phyloP scores from a whole-genome alignment of 805 yeast species.

The Kazachstania viticola region DNA sequence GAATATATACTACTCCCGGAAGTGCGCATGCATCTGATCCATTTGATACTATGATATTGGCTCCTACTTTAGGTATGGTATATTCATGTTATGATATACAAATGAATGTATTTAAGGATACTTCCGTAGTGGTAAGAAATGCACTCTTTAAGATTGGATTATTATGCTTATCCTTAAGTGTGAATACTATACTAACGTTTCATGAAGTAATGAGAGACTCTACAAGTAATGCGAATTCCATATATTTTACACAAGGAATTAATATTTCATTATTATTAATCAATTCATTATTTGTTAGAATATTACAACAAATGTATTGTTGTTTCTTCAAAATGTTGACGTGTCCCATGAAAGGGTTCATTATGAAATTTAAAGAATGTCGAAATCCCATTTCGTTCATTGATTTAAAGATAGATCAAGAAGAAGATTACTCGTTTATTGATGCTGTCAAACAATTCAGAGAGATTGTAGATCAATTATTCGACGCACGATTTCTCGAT shows the following conservation, averaged over 20 bases:
- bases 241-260: conserved; percentile 2
- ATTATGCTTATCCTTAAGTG: conserved; percentile 10
- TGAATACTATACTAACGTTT: conserved; percentile 11
- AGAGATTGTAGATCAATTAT: conserved; percentile 11
- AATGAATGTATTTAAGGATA: conserved; percentile 6
- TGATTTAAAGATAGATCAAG: conserved; percentile 5
- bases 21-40: conserved; percentile 8
- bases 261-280: conserved; percentile 11
- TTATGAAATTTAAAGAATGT: conserved; percentile 4
- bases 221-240: conserved; percentile 6
- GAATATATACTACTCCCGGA: neutral
- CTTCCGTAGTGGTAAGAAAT: conserved; percentile 6
- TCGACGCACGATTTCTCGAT: conserved; percentile 4
- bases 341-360: conserved; percentile 10
- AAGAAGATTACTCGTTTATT: conserved; percentile 8
- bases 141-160: conserved; percentile 12
- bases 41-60: conserved; percentile 14
- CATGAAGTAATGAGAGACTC: too few species aligned
- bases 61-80: conserved; percentile 15
- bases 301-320: conserved; percentile 15
- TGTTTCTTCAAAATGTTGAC: conserved; percentile 14
- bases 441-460: conserved; percentile 7
- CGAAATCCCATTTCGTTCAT: conserved; percentile 3
- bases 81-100: conserved; percentile 13
- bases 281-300: conserved; percentile 14